phyloP scores from a whole-genome alignment of 1,139 yeast species.

The Arxiozyma slooffiae region DNA sequence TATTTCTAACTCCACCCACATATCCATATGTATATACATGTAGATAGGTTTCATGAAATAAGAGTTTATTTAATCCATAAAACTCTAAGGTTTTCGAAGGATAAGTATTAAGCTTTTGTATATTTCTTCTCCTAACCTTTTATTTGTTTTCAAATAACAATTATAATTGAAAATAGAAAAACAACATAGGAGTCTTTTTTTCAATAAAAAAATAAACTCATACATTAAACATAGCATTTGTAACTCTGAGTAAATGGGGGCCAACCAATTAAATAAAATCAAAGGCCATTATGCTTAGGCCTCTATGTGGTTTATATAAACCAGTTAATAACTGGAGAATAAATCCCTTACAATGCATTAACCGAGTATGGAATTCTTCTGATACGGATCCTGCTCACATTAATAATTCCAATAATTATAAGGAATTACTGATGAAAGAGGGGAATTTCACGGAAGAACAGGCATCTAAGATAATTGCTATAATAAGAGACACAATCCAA shows the following conservation, averaged over 20 bases:
- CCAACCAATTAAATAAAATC: too few relatives aligned
- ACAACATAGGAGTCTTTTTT: too few relatives aligned
- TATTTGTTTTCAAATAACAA: not conserved
- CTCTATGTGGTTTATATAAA: not conserved
- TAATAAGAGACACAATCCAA: slow-evolving; percentile 67
- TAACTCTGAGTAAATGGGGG: not conserved
- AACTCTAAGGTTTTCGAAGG: too few relatives aligned
- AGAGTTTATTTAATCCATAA: too few relatives aligned
- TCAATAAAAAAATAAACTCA: too few relatives aligned
- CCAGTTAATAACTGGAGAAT: not conserved
- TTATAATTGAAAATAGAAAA: too few relatives aligned
- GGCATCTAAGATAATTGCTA: slow-evolving; percentile 68
- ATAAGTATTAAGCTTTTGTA: not conserved
- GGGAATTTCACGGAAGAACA: slow-evolving; percentile 70
- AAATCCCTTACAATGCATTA: not conserved
- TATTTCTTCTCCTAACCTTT: not conserved
- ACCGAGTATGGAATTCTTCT: not conserved
- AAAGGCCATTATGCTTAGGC: not conserved
- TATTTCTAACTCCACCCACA: not conserved
- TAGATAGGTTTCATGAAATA: too few relatives aligned
- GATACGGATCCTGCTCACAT: slow-evolving; percentile 18
- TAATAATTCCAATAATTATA: slow-evolving; percentile 22
- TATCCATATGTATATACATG: too few relatives aligned
- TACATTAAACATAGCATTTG: not conserved
- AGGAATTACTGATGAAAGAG: slow-evolving; percentile 36